Percentiles rank a stretch among this genome's conserved stretches.
Conservation (phyloP, 83 land plant genomes). For the Larix sibirica region DNA sequence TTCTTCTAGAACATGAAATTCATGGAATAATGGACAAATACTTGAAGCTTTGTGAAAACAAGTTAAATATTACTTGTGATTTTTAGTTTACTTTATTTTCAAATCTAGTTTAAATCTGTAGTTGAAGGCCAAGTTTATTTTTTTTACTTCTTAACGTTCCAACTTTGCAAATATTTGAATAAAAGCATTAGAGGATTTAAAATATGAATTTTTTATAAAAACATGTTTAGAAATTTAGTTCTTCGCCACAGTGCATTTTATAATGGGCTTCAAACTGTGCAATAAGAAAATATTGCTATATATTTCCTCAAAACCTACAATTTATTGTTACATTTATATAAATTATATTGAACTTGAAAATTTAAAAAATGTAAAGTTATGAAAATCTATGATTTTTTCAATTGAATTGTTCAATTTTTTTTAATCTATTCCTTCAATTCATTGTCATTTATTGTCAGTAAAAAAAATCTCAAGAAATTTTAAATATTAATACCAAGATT, state of each 20-base stretch:
- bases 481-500: neutral
- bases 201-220: neutral
- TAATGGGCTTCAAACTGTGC: neutral
- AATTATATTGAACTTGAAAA: too few relatives aligned
- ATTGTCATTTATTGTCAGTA: neutral
- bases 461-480: neutral
- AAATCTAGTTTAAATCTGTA: neutral
- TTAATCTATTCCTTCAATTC: too few relatives aligned
- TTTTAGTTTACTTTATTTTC: too few relatives aligned
- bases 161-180: neutral
- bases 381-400: too few relatives aligned
- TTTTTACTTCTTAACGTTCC: neutral
- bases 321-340: too few relatives aligned
- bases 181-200: too few relatives aligned
- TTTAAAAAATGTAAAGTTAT: too few relatives aligned
- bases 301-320: too few relatives aligned
- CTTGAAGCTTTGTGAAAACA: neutral
- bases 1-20: neutral
- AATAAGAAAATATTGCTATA: neutral
- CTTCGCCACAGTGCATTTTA: neutral
- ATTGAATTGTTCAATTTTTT: too few relatives aligned
- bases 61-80: neutral
- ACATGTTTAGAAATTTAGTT: neutral
- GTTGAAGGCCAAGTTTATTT: neutral
- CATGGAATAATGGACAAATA: neutral